Evolutionary conservation across 352 stramenopile species (phyloP).

Genomic region (Achlya hypogyna): DNA sequence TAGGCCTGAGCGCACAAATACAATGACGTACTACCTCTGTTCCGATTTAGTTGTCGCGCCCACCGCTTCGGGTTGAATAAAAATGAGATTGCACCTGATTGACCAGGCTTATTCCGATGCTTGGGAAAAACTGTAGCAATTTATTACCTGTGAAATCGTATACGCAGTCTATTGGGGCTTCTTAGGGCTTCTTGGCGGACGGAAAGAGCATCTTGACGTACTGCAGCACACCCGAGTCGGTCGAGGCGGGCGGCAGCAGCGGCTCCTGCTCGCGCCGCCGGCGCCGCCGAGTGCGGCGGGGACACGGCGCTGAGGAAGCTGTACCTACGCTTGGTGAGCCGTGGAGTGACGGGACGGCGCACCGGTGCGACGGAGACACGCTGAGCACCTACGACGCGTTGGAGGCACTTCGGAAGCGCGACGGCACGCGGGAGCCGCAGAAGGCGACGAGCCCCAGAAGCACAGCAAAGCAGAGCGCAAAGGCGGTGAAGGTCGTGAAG

Average conservation of each 20-base stretch:
- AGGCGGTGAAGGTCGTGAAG: conserved; percentile 68
- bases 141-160: no score
- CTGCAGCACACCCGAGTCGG: neutral
- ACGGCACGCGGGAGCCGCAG: conserved; percentile 68
- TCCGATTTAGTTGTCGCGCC: no score
- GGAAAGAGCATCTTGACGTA: neutral
- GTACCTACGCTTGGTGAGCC: neutral
- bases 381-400: neutral
- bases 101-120: no score
- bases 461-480: conserved; percentile 59
- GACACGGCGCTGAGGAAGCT: neutral
- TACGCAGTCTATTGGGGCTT: no score
- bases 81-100: no score
- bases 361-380: neutral
- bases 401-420: conserved; percentile 37
- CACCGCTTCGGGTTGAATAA: no score
- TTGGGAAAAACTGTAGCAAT: no score
- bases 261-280: neutral
- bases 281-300: neutral
- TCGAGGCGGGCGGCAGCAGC: neutral
- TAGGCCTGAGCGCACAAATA: no score
- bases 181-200: no score
- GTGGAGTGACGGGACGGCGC: neutral
- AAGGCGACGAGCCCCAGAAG: conserved; percentile 75
- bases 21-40: no score